Percentiles rank a stretch among this genome's conserved stretches.
Evolutionary conservation across 345 rosid species (phyloP).

Genomic region (Passiflora organensis): DNA sequence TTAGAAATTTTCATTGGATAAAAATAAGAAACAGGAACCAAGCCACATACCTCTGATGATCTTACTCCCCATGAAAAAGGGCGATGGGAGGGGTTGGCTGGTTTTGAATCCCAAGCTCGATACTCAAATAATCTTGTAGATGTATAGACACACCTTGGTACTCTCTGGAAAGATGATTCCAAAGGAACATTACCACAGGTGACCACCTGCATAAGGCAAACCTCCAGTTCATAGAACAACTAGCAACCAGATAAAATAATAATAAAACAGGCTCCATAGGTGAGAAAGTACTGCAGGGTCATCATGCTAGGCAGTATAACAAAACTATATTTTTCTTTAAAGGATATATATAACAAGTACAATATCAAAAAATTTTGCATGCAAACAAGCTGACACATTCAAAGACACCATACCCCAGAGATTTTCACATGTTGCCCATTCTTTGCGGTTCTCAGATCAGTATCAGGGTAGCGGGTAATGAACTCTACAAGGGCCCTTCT

Average conservation of each 20-base stretch:
- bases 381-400: no score
- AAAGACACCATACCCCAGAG: conserved; percentile 85
- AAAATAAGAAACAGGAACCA: background rate
- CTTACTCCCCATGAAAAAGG: conserved; percentile 85
- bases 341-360: no score
- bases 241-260: no score
- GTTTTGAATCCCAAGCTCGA: conserved; percentile 85
- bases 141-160: conserved; percentile 87
- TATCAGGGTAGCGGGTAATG: conserved; percentile 67
- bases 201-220: conserved; percentile 77
- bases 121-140: conserved; percentile 85
- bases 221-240: no score
- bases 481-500: conserved; percentile 55
- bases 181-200: conserved; percentile 95
- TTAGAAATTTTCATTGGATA: background rate
- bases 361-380: no score
- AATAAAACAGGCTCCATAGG: no score
- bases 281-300: no score
- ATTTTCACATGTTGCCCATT: conserved; percentile 90
- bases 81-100: conserved; percentile 70
- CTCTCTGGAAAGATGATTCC: conserved; percentile 84
- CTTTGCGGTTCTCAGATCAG: conserved; percentile 85
- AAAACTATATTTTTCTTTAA: no score
- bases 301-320: no score
- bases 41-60: conserved; percentile 62